Evolutionary conservation across 805 yeast species (phyloP), one percentile per base, ranked within the genome.

Genomic region (Kluyveromyces lactis): DNA sequence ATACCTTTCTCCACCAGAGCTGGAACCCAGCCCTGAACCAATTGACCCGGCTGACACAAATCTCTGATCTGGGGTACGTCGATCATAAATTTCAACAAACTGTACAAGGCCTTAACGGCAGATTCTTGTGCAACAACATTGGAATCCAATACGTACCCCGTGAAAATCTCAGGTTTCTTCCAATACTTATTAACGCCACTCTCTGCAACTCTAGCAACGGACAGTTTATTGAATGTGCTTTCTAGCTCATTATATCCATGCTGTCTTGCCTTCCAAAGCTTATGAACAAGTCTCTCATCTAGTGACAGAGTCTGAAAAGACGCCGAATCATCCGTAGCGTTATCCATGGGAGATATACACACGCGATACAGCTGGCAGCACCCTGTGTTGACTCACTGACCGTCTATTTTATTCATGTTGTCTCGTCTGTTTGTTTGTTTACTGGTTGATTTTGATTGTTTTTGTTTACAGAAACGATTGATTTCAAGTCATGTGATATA

Each of bases 111-210:
- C 3, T 63, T 56, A 16, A 86, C 64, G 4, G 86, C 97, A 1
- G 81, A 66, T 53, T 92, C 97, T 47, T 87, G 95, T 0, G 97
- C 95, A 13, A 82, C 92, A 15, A 87, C 96, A 55, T 92, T 92
- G 24, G 81, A 58, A 56, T 92, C 98, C 2, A 75, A 68, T 6
- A 83, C 79, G 30, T 80, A 70, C 47, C 68, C 67, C 48, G 73
- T 77, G 51, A 79, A 66, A 2, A 71, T 38, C 8, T 74, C 79
- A 0, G 86, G 81, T 40, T 68, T 71, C 13, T 60, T 53, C 43
- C 75, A 55, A 53, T 72, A 76, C 3, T 59, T 60, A 51, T 82
- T 79, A 35, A 78, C 69, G 2, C 62, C 69, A 47, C 77, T 86
- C n/a, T 67, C 56, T 18, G 6, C 13, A 42, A 42, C 31, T 1